Percentiles rank a stretch among this genome's conserved stretches.
Conservation (phyloP, 768 basidiomycete genomes). For the Fibroporia radiculosa region DNA sequence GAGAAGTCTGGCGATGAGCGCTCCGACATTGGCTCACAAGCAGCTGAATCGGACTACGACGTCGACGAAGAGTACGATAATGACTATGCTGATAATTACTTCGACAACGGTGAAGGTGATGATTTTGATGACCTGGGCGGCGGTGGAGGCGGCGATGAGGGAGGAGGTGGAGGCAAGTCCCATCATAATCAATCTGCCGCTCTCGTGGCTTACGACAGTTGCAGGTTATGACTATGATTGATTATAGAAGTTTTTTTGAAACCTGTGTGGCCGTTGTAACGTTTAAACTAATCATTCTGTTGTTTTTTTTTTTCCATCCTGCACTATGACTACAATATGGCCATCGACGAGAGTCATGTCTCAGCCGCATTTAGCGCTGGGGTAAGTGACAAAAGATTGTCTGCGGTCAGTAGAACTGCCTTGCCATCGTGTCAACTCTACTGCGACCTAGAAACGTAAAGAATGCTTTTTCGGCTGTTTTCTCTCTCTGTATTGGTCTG, state of each 20-base stretch:
- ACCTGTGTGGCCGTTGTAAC: too few relatives aligned
- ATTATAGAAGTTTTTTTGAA: not conserved
- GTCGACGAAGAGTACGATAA: constrained; percentile 90
- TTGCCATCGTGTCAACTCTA: too few relatives aligned
- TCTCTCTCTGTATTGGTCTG: too few relatives aligned
- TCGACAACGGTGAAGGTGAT: constrained; percentile 82
- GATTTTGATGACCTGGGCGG: constrained; percentile 74
- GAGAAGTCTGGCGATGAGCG: constrained; percentile 67
- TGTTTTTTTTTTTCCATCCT: too few relatives aligned
- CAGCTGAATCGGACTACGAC: constrained; percentile 67
- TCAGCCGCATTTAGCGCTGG: too few relatives aligned
- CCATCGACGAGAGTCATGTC: too few relatives aligned
- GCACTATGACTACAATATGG: too few relatives aligned
- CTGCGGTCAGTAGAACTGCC: too few relatives aligned
- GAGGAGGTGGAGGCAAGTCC: constrained; percentile 42
- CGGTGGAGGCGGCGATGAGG: constrained; percentile 57
- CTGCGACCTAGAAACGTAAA: too few relatives aligned
- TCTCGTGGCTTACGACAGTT: not conserved
- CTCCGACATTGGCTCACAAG: constrained; percentile 62
- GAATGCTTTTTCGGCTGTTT: too few relatives aligned
- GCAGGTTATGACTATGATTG: constrained; percentile 21
- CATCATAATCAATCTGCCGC: not conserved
- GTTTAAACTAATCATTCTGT: too few relatives aligned
- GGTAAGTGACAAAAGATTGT: too few relatives aligned
- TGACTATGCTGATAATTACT: constrained; percentile 87